Evolutionary conservation across 2,329 filamentous ascomycete genomes (phyloP).

Genomic region (Clonostachys chloroleuca): DNA sequence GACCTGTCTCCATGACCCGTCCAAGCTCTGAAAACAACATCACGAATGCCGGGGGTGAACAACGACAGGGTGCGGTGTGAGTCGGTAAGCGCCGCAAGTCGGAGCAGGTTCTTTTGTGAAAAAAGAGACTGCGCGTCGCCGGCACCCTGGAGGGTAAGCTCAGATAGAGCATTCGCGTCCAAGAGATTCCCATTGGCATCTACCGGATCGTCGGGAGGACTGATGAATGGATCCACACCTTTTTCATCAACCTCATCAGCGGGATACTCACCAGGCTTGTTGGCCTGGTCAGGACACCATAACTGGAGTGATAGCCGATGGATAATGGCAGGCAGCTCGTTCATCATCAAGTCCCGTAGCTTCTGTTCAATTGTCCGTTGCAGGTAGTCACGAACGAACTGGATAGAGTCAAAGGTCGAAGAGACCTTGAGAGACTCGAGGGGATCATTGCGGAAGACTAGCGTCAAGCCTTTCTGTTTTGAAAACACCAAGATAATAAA

Average conservation of each 20-base stretch:
- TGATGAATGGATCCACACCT: conserved; percentile 75
- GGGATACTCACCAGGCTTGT: conserved; percentile 40
- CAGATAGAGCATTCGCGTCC: conserved; percentile 70
- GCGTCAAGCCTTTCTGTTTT: conserved; percentile 90
- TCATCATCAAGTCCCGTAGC: conserved; percentile 91
- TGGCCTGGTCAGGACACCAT: conserved; percentile 79
- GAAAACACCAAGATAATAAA: conserved; percentile 98
- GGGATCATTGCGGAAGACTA: conserved; percentile 97
- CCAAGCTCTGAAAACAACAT: conserved; percentile 92
- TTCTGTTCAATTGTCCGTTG: conserved; percentile 95
- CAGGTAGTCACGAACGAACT: conserved; percentile 94
- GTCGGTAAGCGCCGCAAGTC: conserved; percentile 76
- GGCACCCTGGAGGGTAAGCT: conserved; percentile 72
- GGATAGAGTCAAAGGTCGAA: conserved; percentile 97
- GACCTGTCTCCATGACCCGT: conserved; percentile 70
- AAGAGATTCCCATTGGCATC: conserved; percentile 75
- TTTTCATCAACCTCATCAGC: conserved; percentile 50
- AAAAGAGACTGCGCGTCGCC: conserved; percentile 86
- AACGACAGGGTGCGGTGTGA: conserved; percentile 88
- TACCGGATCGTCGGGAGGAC: conserved; percentile 75
- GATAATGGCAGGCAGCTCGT: conserved; percentile 94
- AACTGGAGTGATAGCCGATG: conserved; percentile 84
- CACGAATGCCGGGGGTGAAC: conserved; percentile 84
- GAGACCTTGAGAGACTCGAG: conserved; percentile 97
- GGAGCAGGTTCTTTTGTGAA: conserved; percentile 88